Evolutionary conservation across 2,329 filamentous ascomycete species (phyloP).

Genomic region (Colletotrichum simmondsii): DNA sequence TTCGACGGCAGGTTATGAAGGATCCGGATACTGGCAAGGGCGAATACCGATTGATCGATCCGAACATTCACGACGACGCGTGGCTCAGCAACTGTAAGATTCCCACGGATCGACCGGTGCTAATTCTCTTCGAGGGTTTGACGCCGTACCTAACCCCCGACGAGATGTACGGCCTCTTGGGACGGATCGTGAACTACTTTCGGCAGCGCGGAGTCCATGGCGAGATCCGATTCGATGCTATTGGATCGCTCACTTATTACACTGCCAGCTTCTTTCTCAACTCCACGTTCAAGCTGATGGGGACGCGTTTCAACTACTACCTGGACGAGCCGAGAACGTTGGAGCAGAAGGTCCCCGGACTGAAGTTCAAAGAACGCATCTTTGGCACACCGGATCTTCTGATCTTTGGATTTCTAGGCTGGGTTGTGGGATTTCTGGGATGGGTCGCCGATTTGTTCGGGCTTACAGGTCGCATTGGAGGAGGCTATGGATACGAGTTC

Average conservation of each 20-base stretch:
- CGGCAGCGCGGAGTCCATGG: slow-evolving; percentile 38
- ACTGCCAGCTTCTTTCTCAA: slow-evolving; percentile 2
- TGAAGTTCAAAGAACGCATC: slow-evolving; percentile 18
- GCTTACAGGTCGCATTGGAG: background rate
- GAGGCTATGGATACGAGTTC: slow-evolving; percentile 20
- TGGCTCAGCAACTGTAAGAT: slow-evolving; percentile 42
- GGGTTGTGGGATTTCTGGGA: slow-evolving; percentile 4
- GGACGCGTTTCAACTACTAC: slow-evolving; percentile 14
- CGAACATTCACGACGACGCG: slow-evolving; percentile 39
- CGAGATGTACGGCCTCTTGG: slow-evolving; percentile 38
- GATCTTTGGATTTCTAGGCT: background rate
- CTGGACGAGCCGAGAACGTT: slow-evolving; percentile 11
- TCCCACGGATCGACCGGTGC: slow-evolving; percentile 43
- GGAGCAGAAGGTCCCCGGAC: slow-evolving; percentile 7
- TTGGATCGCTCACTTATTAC: slow-evolving; percentile 5
- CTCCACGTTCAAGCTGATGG: slow-evolving; percentile 16
- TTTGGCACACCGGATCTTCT: slow-evolving; percentile 6
- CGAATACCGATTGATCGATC: slow-evolving; percentile 40
- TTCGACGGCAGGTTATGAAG: slow-evolving; percentile 42
- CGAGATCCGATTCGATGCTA: slow-evolving; percentile 24
- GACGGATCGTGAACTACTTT: slow-evolving; percentile 40
- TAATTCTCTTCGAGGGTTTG: slow-evolving; percentile 47
- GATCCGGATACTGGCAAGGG: slow-evolving; percentile 15
- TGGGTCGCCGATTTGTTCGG: slow-evolving; percentile 17
- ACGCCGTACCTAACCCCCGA: slow-evolving; percentile 43